Evolutionary conservation across 441 rosid genomes (phyloP).

Genomic region (Eruca vesicaria): DNA sequence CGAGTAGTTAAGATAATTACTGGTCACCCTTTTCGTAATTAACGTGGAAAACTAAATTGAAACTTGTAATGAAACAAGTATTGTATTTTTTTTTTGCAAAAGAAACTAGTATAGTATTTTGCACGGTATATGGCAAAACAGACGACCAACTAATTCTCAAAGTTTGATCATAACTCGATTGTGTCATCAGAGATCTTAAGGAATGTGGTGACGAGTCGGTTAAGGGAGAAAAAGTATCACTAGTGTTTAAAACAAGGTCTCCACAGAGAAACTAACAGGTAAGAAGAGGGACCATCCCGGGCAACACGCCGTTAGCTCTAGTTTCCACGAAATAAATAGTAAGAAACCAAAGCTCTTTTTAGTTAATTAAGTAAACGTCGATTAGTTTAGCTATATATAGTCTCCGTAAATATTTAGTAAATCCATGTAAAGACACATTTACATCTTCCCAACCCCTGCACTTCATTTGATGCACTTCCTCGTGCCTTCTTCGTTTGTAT

Average conservation of each 20-base stretch:
- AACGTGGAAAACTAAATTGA: not conserved
- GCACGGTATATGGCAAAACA: no score
- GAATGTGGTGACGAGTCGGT: not conserved
- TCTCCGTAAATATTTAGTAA: not conserved
- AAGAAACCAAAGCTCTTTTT: not conserved
- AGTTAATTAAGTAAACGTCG: not conserved
- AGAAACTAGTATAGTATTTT: no score
- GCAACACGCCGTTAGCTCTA: constrained; percentile 1
- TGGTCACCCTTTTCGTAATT: not conserved
- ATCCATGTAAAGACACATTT: constrained; percentile 1
- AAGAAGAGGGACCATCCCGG: constrained; percentile 6
- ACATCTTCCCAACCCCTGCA: constrained; percentile 12
- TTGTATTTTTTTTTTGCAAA: no score
- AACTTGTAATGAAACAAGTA: not conserved
- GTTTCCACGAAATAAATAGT: not conserved
- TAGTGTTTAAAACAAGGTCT: not conserved
- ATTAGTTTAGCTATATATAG: not conserved
- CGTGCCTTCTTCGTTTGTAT: constrained; percentile 5
- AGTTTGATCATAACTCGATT: no score
- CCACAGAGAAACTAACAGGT: not conserved
- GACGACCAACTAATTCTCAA: no score
- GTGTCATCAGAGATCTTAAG: not conserved
- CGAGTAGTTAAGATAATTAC: not conserved
- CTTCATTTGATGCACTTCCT: constrained; percentile 23
- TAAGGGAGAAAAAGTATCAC: not conserved